Base-by-base conservation (phyloP, 768 basidiomycete genomes). In the Pulveroboletus ravenelii region DNA sequence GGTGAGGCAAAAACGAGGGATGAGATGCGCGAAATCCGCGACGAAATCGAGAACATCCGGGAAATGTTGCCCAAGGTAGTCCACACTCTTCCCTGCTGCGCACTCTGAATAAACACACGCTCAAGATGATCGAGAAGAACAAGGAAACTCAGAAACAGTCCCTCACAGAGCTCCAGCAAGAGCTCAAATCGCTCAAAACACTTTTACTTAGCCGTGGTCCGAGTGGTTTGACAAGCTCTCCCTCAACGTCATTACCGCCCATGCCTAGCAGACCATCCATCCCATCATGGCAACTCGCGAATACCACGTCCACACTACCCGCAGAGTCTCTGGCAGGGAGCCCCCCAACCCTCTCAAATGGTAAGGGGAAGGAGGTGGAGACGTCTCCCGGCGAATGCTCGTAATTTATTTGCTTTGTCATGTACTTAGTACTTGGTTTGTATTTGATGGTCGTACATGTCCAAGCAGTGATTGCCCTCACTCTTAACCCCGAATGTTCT, bases 111-210 rank as follows among this genome's bases (percentile, higher is more conserved):
- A 5, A 12, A 6, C 12, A 2, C 14, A 12, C 30, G 12, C 25
- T 35, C 47, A 55, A 98, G 94, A 90, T 97, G 89, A 86, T 96
- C 47, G 91, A 96, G 49, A 93, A 90, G 72, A 90, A 87, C 64
- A 89, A 92, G 65, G 86, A 91, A 48, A 78, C 80, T 13, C 93
- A 96, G 68, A 78, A 81, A 18, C 82, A 87, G 52, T 89, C 92
- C 1, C 75, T 97, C 13, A 71, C 78, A 47, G 95, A 97, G 59
- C 76, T 98, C 12, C 93, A 96, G 60, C 85, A 92, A 58, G 95
- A 98, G 64, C 78, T 98, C 61, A 93, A 93, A 63, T 97, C 94
- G 0, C 74, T 98, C 53, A 97, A 97, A 67, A 83, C 93, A 0
- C 77, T 98, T 23, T 72, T 97, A 8, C 76, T 94, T 8, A 89